Base-by-base conservation (phyloP, 2,329 filamentous ascomycete species). In the Colletotrichum agaves region DNA sequence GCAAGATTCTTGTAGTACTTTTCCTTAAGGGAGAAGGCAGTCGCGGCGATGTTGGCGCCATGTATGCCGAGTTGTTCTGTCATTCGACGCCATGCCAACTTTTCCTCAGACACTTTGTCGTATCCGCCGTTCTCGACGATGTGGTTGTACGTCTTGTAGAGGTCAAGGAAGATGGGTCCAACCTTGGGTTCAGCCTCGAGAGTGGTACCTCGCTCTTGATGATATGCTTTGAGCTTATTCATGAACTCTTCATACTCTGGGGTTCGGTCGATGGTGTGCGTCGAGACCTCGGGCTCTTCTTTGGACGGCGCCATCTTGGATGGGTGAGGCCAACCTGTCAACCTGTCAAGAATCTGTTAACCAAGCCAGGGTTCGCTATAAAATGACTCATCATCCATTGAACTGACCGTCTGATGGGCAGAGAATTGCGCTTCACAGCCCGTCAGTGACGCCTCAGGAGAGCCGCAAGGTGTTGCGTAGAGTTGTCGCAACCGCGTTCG, bases 1-100 rank as follows among this genome's bases (percentile, higher is more conserved):
- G 91, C 91, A 49, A 97, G 86, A 74, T 95, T 93, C 78, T 93
- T 94, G 83, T 97, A 97, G 81, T 96, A 97, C 70, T 92, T 90
- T 63, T 92, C 91, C 81, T 97, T 97, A 63, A 97, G 83, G 67
- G 91, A 87, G 80, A 97, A 97, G 13, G 93, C 93, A 67, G 93
- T 89, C n/a, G 93, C 93, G 6, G 93, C 86, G 70, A 93, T 89
- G 75, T 95, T 94, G 74, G 87, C 85, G 63, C 89, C 90, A 75
- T 89, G 89, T 70, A 94, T 87, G 56, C 92, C 88, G 64, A 97
- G 90, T 73, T 94, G 90, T 60, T 90, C 85, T 12, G 91, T 92
- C 73, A 97, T 86, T 73, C 89, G 89, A 71, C 93, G 88, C 94
- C 94, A 97, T 58, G 92, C 91, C 71, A 97, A 86, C 82, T 95